phyloP scores from a whole-genome alignment of 345 rosid genomes.

The Lumnitzera littorea region DNA sequence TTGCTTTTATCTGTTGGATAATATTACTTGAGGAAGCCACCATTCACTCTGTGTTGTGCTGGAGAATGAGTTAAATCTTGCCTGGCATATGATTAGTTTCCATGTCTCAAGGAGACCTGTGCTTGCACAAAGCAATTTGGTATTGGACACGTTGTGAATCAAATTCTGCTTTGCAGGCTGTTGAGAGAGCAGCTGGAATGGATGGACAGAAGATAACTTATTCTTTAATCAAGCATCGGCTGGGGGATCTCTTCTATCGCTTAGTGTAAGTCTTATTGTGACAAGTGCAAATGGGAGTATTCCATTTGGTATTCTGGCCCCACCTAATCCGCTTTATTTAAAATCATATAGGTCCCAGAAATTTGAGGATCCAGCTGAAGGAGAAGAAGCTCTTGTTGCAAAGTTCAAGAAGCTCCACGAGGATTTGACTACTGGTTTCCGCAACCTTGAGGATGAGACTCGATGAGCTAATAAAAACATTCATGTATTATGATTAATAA shows the following conservation, averaged over 20 bases:
- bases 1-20: too few species aligned
- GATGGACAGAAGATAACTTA: slow-evolving; percentile 97
- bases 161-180: slow-evolving; percentile 49
- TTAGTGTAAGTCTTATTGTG: slow-evolving; percentile 55
- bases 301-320: slow-evolving; percentile 1
- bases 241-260: slow-evolving; percentile 96
- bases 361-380: slow-evolving; percentile 99
- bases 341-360: slow-evolving; percentile 70
- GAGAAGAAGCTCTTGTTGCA: slow-evolving; percentile 75
- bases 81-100: too few species aligned
- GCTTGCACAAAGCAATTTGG: neutral
- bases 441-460: slow-evolving; percentile 89
- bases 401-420: slow-evolving; percentile 82
- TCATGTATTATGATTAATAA: neutral
- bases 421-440: slow-evolving; percentile 91
- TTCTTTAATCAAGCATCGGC: slow-evolving; percentile 83
- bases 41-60: too few species aligned
- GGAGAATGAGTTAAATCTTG: too few species aligned
- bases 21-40: too few species aligned
- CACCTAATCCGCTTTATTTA: neutral
- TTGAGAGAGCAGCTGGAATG: slow-evolving; percentile 97
- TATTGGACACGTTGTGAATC: neutral
- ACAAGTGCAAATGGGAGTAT: neutral
- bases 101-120: too few species aligned
- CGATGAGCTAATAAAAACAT: slow-evolving; percentile 37